Evolutionary conservation across 345 rosid genomes (phyloP).

Genomic region (Populus davidiana): DNA sequence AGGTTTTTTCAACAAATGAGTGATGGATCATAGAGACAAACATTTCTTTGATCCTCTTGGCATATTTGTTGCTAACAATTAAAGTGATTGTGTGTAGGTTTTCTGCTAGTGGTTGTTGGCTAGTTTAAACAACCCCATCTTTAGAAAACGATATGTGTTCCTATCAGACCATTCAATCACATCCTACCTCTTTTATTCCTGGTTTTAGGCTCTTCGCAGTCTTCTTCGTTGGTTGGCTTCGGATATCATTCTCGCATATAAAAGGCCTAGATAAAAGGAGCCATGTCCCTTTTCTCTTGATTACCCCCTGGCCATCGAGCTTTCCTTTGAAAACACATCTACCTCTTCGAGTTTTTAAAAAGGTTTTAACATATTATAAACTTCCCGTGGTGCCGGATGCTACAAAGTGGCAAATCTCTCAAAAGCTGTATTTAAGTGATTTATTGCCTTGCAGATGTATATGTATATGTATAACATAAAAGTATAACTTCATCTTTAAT

Average conservation of each 20-base stretch:
- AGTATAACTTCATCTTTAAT: neutral
- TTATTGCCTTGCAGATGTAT: neutral
- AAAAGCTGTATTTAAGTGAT: neutral
- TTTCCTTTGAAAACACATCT: neutral
- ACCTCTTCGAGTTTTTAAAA: neutral
- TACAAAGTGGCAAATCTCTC: neutral
- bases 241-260: neutral
- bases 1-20: neutral
- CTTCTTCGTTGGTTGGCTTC: neutral
- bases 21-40: neutral
- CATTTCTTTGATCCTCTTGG: neutral
- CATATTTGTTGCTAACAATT: neutral
- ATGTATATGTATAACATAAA: neutral
- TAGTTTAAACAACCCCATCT: neutral
- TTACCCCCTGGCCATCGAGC: neutral
- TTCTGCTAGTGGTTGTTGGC: neutral
- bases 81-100: neutral
- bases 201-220: neutral
- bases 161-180: constrained; percentile 1
- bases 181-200: neutral
- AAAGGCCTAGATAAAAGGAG: neutral
- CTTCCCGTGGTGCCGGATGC: neutral
- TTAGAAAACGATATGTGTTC: neutral
- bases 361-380: no score
- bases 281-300: neutral